These are phyloP conservation scores for Escovopsis sp. DNA, from an alignment of 2,329 filamentous ascomycete species.

Conservation along the genomic window DNA sequence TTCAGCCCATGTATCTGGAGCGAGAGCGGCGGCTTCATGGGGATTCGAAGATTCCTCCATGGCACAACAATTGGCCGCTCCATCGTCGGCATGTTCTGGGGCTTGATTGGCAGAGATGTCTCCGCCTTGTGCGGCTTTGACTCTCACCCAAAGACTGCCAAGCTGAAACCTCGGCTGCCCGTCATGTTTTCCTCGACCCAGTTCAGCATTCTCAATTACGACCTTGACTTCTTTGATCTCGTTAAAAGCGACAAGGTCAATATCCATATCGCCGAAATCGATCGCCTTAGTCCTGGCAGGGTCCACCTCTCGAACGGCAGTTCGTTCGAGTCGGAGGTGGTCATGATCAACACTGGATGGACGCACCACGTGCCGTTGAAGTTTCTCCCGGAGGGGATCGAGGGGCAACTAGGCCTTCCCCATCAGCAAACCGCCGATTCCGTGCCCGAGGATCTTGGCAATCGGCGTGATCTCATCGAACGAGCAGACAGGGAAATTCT, in stretches of 20 bases:
- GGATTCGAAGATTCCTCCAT: constrained; percentile 41
- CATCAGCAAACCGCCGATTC: constrained; percentile 14
- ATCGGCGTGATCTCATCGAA: constrained; percentile 21
- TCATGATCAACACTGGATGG: constrained; percentile 47
- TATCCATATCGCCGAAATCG: constrained; percentile 38
- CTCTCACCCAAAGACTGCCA: constrained; percentile 34
- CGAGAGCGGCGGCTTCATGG: constrained; percentile 42
- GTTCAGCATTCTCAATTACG: constrained; percentile 47
- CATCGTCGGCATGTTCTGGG: constrained; percentile 44
- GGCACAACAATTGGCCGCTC: constrained; percentile 39
- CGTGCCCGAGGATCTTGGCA: constrained; percentile 18
- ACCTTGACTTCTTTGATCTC: constrained; percentile 41
- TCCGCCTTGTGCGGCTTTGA: constrained; percentile 38
- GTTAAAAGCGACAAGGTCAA: constrained; percentile 36
- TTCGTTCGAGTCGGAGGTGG: constrained; percentile 30
- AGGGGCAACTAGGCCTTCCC: constrained; percentile 34
- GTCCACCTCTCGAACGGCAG: constrained; percentile 38
- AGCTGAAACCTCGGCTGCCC: constrained; percentile 37
- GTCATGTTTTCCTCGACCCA: constrained; percentile 38
- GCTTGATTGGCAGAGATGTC: constrained; percentile 40
- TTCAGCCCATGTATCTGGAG: constrained; percentile 65
- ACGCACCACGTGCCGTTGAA: constrained; percentile 35
- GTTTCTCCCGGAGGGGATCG: constrained; percentile 33
- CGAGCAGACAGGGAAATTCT: constrained; percentile 40
- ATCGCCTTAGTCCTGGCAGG: constrained; percentile 25